Conservation (phyloP, 2,329 filamentous ascomycete species). For the Chaetomiaceae sp. region DNA sequence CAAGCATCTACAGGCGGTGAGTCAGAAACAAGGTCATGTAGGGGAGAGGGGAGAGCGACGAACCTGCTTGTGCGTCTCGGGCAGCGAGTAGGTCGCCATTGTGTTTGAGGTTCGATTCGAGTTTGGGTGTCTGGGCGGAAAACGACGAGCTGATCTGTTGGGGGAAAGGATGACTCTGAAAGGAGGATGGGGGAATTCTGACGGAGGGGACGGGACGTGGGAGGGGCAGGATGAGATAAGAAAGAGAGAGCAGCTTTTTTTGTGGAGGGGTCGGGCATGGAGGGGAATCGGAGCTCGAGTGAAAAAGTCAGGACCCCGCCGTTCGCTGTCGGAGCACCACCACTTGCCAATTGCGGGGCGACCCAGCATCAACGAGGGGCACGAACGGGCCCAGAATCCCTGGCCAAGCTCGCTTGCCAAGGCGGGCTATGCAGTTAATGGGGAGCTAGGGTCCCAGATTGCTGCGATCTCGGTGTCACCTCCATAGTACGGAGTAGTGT, state of each 20-base stretch:
- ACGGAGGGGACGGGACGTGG: background rate
- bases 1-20: constrained; percentile 65
- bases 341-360: constrained; percentile 12
- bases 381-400: background rate
- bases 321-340: constrained; percentile 1
- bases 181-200: background rate
- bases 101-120: background rate
- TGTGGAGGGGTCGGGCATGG: constrained; percentile 1
- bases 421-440: constrained; percentile 8
- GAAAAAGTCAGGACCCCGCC: constrained; percentile 20
- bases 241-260: background rate
- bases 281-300: constrained; percentile 16
- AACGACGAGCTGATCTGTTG: background rate
- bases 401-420: constrained; percentile 5
- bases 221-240: too few relatives aligned
- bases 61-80: constrained; percentile 50
- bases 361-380: constrained; percentile 6
- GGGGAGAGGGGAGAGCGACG: constrained; percentile 26
- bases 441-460: background rate
- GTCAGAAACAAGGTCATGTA: constrained; percentile 22
- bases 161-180: background rate
- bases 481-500: too few relatives aligned
- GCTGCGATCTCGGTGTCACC: constrained; percentile 12
- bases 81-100: constrained; percentile 44
- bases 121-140: too few relatives aligned